A percentile compares a stretch with the other conserved stretches of the same genome.
phyloP scores from a whole-genome alignment of 2,329 filamentous ascomycete genomes.

The Trichoderma sp. region DNA sequence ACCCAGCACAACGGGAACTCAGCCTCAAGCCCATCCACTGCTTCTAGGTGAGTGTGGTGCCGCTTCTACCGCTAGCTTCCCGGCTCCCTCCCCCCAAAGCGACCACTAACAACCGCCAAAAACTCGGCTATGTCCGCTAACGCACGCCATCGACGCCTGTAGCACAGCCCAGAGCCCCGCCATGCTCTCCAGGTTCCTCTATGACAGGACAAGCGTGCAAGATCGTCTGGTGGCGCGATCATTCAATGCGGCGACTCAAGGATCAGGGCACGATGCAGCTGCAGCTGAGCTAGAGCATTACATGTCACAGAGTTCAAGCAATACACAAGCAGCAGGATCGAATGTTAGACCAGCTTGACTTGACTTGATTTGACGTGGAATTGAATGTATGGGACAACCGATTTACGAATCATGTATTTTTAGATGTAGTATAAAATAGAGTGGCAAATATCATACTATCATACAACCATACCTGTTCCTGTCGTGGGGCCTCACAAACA shows the following conservation, averaged over 20 bases:
- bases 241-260: neutral
- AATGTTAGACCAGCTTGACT: neutral
- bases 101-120: neutral
- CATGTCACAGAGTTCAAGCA: neutral
- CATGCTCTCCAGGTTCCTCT: conserved; percentile 11
- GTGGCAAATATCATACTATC: neutral
- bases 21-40: neutral
- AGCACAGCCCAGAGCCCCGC: conserved; percentile 7
- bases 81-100: neutral
- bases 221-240: conserved; percentile 19
- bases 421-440: neutral
- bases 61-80: neutral
- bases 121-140: conserved; percentile 16
- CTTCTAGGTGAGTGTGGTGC: neutral
- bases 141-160: neutral
- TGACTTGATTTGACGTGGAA: neutral
- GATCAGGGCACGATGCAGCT: neutral
- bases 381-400: neutral
- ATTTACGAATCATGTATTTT: neutral
- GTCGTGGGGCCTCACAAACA: neutral
- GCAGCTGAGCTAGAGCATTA: conserved; percentile 6
- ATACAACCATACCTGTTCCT: neutral
- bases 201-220: conserved; percentile 7
- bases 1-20: conserved; percentile 1
- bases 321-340: neutral